Base-by-base conservation (phyloP, 2,329 filamentous ascomycete genomes). In the Penicillium janthinellum region DNA sequence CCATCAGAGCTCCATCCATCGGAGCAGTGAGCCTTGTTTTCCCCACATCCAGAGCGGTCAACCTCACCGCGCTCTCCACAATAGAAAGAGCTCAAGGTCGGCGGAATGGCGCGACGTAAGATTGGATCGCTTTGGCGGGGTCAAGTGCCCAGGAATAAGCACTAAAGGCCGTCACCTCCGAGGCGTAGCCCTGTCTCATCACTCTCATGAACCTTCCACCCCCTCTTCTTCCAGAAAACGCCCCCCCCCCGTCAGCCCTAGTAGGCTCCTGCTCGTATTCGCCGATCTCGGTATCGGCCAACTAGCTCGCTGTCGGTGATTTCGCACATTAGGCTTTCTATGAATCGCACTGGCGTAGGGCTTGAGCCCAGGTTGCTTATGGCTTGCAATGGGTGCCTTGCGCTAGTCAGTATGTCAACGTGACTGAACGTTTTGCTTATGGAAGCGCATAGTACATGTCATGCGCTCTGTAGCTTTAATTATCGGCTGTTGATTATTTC, bases 221-320 rank as follows among this genome's bases (percentile, higher is more conserved):
- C 38, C 56, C 28, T 48, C 45, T 48, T 28, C 57, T 54, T 62
- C 50, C 54, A 51, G 60, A 64, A 64, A 52, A 49, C 38, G 14
- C 48, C 39, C 49, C 14, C 48, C 39, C 49, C 55, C 53, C 47
- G 35, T 62, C 60, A 62, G 62, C 62, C 60, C 54, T 62, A 60
- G 53, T 45, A 45, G 58, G 58, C 47, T 35, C 17, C n/a, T 8
- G n/a, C 54, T 48, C 48, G 48, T 45, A 42, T 20, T 52, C 34
- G 22, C 22, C 35, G 25, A 28, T 22, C 45, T 49, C n/a, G 44
- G 44, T 31, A 14, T 41, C 34, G 31, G 39, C 8, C 31, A 31
- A 31, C 7, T 42, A 34, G 17, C 7, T 39, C 41, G 41, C 35
- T 20, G 20, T 39, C 14, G 11, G 31, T 10, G 22, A 44, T 54